These are phyloP conservation scores for Globisporangium yorkense DNA, from an alignment of 352 stramenopile genomes.

Conservation along the genomic window DNA sequence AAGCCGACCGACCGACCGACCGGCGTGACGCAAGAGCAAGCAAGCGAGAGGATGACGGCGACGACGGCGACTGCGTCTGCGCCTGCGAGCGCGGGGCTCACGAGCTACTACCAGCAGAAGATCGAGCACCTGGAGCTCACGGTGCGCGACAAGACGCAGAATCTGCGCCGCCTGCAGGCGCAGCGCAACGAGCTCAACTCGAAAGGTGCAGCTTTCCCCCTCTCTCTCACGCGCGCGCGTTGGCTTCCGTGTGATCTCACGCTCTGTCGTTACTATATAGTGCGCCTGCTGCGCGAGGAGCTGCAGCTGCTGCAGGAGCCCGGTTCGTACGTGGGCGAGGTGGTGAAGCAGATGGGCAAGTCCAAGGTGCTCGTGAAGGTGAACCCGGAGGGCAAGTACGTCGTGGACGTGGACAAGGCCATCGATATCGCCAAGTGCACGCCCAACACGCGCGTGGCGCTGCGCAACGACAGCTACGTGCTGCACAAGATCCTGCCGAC, in stretches of 20 bases:
- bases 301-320: constrained; percentile 98
- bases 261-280: constrained; percentile 23
- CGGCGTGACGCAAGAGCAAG: background rate
- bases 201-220: constrained; percentile 64
- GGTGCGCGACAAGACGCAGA: constrained; percentile 93
- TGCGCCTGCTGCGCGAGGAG: constrained; percentile 98
- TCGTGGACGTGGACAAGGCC: constrained; percentile 98
- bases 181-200: constrained; percentile 99
- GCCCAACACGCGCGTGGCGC: constrained; percentile 97
- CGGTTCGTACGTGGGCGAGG: constrained; percentile 97
- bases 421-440: constrained; percentile 96
- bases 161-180: constrained; percentile 97
- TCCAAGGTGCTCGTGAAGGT: constrained; percentile 99
- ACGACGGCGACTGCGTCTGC: constrained; percentile 29
- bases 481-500: constrained; percentile 99
- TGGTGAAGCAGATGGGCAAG: constrained; percentile 99
- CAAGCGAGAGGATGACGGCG: constrained; percentile 21
- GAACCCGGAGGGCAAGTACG: constrained; percentile 99
- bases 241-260: background rate
- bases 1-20: background rate
- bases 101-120: constrained; percentile 93
- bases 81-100: constrained; percentile 44
- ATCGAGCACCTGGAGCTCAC: constrained; percentile 94
- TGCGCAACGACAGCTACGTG: constrained; percentile 99
- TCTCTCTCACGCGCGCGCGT: background rate